A percentile compares a stretch with the other conserved stretches of the same genome.
phyloP scores from a whole-genome alignment of 2,329 filamentous ascomycete species.

The Diplodia scrobiculata region DNA sequence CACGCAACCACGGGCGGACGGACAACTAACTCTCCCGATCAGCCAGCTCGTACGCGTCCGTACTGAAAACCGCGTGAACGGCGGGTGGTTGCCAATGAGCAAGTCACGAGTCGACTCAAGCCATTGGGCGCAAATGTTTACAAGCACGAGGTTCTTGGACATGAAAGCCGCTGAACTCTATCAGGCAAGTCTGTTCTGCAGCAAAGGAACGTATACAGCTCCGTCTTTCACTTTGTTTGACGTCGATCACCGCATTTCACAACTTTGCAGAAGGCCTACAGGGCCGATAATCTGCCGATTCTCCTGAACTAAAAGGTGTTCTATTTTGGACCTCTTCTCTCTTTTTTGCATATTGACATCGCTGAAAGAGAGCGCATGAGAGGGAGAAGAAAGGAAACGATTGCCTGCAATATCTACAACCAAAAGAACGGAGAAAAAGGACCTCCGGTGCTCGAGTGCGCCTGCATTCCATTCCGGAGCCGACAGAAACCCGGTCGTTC shows the following conservation, averaged over 20 bases:
- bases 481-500: neutral
- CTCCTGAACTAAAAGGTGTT: neutral
- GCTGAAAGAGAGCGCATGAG: neutral
- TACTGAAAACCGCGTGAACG: no score
- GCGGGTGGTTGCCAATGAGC: no score
- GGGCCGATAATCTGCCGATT: neutral
- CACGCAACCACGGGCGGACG: neutral
- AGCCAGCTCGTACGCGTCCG: no score
- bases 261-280: neutral
- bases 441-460: neutral
- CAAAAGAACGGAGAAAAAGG: neutral
- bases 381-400: neutral
- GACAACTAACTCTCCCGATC: neutral
- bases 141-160: no score
- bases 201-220: neutral
- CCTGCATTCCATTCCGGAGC: neutral
- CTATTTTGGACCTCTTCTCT: neutral
- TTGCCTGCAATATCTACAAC: neutral
- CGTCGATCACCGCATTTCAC: neutral
- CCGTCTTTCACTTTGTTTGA: neutral
- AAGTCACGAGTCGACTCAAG: no score
- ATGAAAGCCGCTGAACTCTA: no score
- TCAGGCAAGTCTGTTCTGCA: no score
- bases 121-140: no score
- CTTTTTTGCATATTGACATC: neutral